phyloP scores from a whole-genome alignment of 495 filamentous ascomycete species.

The Aspergillus saccharolyticus region DNA sequence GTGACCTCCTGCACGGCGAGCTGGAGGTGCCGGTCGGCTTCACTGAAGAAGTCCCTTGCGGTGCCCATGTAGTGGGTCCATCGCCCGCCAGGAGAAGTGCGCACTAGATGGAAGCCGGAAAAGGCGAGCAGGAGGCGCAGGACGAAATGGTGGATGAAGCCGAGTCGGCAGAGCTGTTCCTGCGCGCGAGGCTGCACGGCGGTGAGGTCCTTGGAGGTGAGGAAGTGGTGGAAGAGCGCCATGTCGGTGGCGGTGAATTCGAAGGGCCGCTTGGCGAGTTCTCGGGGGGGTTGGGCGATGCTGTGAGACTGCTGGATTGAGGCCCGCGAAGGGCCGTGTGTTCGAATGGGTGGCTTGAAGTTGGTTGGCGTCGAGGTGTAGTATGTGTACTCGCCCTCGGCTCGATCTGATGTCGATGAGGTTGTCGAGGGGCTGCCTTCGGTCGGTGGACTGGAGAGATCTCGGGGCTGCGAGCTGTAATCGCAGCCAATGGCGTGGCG shows the following conservation, averaged over 20 bases:
- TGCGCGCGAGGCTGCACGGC: background rate
- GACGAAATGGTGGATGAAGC: conserved; percentile 11
- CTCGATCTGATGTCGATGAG: background rate
- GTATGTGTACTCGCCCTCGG: background rate
- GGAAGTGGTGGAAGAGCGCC: conserved; percentile 12
- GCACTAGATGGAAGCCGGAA: conserved; percentile 12
- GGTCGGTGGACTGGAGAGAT: background rate
- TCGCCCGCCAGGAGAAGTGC: background rate
- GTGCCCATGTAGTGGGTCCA: background rate
- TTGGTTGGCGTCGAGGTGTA: conserved; percentile 3
- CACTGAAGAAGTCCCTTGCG: background rate
- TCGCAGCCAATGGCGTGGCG: conserved; percentile 14
- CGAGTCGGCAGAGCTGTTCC: conserved; percentile 5
- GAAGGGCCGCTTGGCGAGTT: background rate
- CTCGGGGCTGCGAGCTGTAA: background rate
- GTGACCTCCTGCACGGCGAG: background rate
- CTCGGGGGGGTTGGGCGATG: background rate
- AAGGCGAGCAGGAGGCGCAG: conserved; percentile 11
- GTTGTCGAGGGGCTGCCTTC: background rate
- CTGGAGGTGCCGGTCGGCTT: conserved; percentile 4
- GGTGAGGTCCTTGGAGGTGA: conserved; percentile 6
- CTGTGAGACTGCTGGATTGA: background rate
- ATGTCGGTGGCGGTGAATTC: conserved; percentile 15
- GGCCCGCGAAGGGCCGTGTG: background rate
- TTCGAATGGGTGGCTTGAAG: conserved; percentile 8